These are phyloP conservation scores for Nasturtium officinale DNA, from an alignment of 345 rosid species.

Conservation along the genomic window DNA sequence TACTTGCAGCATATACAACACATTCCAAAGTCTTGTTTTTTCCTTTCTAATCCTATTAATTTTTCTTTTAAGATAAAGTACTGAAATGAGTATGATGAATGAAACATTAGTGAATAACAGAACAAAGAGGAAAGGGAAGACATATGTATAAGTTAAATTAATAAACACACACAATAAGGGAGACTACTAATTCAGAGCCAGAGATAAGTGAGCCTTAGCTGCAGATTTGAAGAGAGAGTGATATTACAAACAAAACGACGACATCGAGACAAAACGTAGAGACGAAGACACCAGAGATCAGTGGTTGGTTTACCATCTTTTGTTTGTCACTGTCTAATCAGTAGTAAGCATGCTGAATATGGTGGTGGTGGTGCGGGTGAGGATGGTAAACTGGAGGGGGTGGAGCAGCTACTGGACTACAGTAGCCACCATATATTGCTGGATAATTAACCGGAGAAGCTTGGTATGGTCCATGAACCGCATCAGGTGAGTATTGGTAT, in stretches of 20 bases:
- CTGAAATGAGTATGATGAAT: not conserved
- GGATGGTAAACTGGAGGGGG: constrained; percentile 33
- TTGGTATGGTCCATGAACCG: constrained; percentile 16
- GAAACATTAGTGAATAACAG: not conserved
- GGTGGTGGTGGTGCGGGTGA: constrained; percentile 24
- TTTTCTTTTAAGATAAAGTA: not conserved
- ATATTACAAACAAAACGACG: constrained; percentile 21
- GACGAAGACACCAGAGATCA: constrained; percentile 24
- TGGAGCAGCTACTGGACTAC: constrained; percentile 23
- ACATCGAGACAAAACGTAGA: constrained; percentile 6
- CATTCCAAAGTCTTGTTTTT: no score
- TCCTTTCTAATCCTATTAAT: no score
- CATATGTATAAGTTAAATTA: constrained; percentile 15
- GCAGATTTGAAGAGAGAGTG: not conserved
- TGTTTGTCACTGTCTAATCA: constrained; percentile 34
- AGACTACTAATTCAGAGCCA: constrained; percentile 22
- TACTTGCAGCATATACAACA: no score
- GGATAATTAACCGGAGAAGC: constrained; percentile 25
- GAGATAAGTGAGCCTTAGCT: constrained; percentile 13
- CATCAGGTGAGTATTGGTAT: constrained; percentile 36
- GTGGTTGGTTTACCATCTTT: constrained; percentile 35
- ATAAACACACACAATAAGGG: constrained; percentile 25
- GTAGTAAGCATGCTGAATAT: constrained; percentile 38
- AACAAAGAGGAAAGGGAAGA: not conserved
- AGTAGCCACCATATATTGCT: constrained; percentile 19